Conservation (phyloP, 2,329 filamentous ascomycete species). For the Exophiala mesophila region DNA sequence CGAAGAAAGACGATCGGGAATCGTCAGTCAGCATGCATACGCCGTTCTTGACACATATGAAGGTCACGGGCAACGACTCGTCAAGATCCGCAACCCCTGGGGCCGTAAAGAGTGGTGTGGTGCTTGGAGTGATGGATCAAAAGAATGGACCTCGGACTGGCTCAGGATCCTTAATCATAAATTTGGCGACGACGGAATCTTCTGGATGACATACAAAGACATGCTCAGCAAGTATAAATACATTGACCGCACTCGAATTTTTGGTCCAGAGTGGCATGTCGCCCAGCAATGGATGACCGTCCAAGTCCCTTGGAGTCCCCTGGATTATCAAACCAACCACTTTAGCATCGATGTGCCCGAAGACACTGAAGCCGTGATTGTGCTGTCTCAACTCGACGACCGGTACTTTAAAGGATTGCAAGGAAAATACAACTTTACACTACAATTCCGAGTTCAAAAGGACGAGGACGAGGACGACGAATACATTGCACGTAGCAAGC, state of each 20-base stretch:
- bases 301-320: constrained; percentile 56
- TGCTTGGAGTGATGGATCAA: constrained; percentile 75
- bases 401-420: constrained; percentile 56
- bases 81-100: constrained; percentile 67
- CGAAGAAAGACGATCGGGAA: constrained; percentile 39
- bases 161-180: constrained; percentile 66
- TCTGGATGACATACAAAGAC: constrained; percentile 59
- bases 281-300: constrained; percentile 59
- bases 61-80: constrained; percentile 57
- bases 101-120: constrained; percentile 77
- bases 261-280: constrained; percentile 57
- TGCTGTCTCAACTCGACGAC: constrained; percentile 56
- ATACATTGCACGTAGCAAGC: constrained; percentile 54
- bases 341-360: constrained; percentile 53
- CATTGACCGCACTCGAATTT: constrained; percentile 58
- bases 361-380: constrained; percentile 52
- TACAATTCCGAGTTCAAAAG: constrained; percentile 55
- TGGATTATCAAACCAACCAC: constrained; percentile 56
- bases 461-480: constrained; percentile 53
- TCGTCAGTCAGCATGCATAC: constrained; percentile 50
- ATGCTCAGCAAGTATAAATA: constrained; percentile 55
- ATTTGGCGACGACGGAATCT: constrained; percentile 70
- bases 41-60: constrained; percentile 58
- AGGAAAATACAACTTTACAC: constrained; percentile 53
- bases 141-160: constrained; percentile 79